Evolutionary conservation across 2,329 filamentous ascomycete species (phyloP).

Genomic region (Fusarium albidum): DNA sequence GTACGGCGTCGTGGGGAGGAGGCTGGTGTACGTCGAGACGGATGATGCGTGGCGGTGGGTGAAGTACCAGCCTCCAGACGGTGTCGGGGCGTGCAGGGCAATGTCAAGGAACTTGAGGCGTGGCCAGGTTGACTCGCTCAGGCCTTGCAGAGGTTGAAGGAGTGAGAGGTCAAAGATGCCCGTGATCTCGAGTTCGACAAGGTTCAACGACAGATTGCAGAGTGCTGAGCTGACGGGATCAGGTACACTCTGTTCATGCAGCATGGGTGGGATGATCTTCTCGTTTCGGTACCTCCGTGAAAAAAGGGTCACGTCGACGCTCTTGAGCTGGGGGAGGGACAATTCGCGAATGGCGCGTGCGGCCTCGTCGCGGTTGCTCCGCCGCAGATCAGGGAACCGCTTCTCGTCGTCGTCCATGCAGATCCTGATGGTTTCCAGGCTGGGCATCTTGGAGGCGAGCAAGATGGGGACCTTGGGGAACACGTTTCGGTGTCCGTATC

Average conservation of each 20-base stretch:
- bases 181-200: constrained; percentile 5
- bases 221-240: constrained; percentile 9
- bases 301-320: constrained; percentile 2
- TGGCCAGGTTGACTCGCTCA: neutral
- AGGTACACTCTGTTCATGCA: neutral
- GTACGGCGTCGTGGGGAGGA: neutral
- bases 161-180: constrained; percentile 4
- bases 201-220: constrained; percentile 4
- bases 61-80: constrained; percentile 12
- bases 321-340: constrained; percentile 5
- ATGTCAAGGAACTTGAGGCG: constrained; percentile 1
- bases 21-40: neutral
- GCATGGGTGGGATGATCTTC: neutral
- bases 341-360: neutral
- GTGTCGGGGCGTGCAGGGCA: constrained; percentile 1
- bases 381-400: constrained; percentile 6
- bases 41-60: neutral
- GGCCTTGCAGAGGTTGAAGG: neutral
- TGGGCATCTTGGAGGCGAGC: constrained; percentile 13
- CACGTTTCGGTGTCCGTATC: neutral
- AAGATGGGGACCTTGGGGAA: constrained; percentile 6
- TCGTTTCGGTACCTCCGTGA: constrained; percentile 1
- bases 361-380: neutral
- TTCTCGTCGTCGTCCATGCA: constrained; percentile 6
- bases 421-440: constrained; percentile 4